These are phyloP conservation scores for Saccharum hybrid DNA, from an alignment of 202 grass and related monocot genomes.

Conservation along the genomic window DNA sequence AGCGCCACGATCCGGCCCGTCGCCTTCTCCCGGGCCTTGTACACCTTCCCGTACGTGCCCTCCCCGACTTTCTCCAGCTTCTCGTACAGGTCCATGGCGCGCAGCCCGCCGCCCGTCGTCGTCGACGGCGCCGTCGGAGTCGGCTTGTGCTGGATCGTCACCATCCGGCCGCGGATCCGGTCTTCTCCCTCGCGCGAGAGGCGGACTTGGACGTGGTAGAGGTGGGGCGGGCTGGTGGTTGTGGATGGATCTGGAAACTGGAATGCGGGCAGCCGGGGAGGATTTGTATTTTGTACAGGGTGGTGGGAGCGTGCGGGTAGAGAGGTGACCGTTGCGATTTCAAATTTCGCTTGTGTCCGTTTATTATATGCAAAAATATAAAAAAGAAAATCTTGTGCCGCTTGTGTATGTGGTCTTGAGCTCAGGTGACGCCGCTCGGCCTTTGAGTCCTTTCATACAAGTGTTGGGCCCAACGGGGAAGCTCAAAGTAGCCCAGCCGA, in stretches of 20 bases:
- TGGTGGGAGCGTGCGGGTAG: no score
- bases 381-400: no score
- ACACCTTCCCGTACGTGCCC: slow-evolving; percentile 98
- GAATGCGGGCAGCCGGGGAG: neutral
- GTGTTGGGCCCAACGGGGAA: neutral
- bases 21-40: slow-evolving; percentile 94
- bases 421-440: no score
- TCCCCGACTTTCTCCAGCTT: slow-evolving; percentile 99
- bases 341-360: no score
- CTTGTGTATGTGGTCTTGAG: no score
- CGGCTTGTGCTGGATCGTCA: slow-evolving; percentile 40
- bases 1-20: slow-evolving; percentile 91
- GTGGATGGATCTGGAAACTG: neutral
- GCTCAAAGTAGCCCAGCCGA: neutral
- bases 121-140: slow-evolving; percentile 7
- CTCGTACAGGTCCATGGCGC: slow-evolving; percentile 97
- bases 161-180: slow-evolving; percentile 41
- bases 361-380: no score
- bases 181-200: neutral
- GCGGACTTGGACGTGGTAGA: neutral
- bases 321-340: no score
- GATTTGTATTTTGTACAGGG: neutral
- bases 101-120: slow-evolving; percentile 39
- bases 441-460: neutral
- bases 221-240: neutral